A percentile compares a stretch with the other conserved stretches of the same genome.
These are phyloP conservation scores for Gossypium ekmanianum DNA, from an alignment of 345 rosid species.

Conservation along the genomic window DNA sequence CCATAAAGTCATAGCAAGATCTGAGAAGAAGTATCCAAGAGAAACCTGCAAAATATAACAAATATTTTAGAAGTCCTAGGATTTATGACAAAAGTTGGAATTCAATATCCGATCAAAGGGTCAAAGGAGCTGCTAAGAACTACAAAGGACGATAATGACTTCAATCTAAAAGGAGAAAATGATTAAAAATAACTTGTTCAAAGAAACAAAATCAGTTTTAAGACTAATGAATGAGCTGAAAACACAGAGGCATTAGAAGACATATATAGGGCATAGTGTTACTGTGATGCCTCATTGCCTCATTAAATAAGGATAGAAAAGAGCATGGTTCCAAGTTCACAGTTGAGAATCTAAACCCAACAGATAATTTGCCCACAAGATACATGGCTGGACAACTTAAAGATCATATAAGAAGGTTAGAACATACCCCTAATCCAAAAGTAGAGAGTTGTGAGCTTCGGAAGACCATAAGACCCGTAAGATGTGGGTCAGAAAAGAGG, in stretches of 20 bases:
- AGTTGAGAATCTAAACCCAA: neutral
- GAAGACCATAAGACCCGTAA: slow-evolving; percentile 43
- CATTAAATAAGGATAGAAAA: neutral
- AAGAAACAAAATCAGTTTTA: neutral
- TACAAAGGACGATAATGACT: neutral
- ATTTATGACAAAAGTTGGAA: neutral
- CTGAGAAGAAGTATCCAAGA: slow-evolving; percentile 80
- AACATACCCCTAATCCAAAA: slow-evolving; percentile 70
- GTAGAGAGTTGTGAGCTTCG: slow-evolving; percentile 64
- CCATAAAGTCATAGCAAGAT: slow-evolving; percentile 81
- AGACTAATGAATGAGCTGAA: neutral
- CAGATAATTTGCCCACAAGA: neutral
- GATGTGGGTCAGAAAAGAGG: slow-evolving; percentile 51
- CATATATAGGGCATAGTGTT: neutral
- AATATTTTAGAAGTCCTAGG: neutral
- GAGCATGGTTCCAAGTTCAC: neutral
- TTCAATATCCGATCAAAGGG: neutral
- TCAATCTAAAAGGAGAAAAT: neutral
- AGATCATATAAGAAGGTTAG: slow-evolving; percentile 5
- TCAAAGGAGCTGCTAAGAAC: neutral
- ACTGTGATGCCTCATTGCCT: neutral
- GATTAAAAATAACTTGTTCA: neutral
- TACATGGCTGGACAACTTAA: neutral
- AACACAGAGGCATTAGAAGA: slow-evolving; percentile 12
- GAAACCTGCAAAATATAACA: slow-evolving; percentile 53